Percentiles rank a stretch among this genome's conserved stretches.
Evolutionary conservation across 202 grass and related monocot species (phyloP).

Genomic region (Hordeum pubiflorum): DNA sequence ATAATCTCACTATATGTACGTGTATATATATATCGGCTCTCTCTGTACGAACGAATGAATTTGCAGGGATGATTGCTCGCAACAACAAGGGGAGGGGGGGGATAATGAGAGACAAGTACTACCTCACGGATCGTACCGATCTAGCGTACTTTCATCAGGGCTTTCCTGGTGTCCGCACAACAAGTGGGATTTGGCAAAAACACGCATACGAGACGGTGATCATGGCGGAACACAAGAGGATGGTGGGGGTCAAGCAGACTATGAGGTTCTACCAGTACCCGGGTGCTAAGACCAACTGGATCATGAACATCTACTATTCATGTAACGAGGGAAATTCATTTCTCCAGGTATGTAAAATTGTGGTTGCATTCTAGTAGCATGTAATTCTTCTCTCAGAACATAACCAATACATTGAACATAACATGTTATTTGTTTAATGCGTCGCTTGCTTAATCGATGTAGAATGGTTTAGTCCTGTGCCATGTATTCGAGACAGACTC

Average conservation of each 20-base stretch:
- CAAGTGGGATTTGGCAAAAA: not conserved
- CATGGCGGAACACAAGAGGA: fast-evolving
- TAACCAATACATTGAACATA: too few species aligned
- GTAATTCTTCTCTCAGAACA: too few species aligned
- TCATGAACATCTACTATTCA: not conserved
- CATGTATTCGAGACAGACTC: not conserved
- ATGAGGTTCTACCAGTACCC: not conserved
- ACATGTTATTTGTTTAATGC: not conserved
- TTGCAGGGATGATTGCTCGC: not conserved
- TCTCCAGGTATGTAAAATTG: too few species aligned
- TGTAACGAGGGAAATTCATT: too few species aligned
- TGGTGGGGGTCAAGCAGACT: not conserved
- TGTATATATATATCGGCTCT: too few species aligned
- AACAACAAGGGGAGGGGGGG: not conserved
- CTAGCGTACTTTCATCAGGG: too few species aligned
- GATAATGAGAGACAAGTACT: not conserved
- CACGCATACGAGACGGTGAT: fast-evolving
- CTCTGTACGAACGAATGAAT: too few species aligned
- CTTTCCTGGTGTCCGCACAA: too few species aligned
- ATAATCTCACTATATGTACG: too few species aligned
- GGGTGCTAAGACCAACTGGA: not conserved
- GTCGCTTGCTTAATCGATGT: not conserved
- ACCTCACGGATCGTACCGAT: not conserved
- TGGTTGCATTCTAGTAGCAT: too few species aligned
- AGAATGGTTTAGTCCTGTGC: not conserved